Evolutionary conservation across 1,139 yeast species (phyloP), one percentile per base, ranked within the genome.

Genomic region (Schwanniomyces etchellsii): DNA sequence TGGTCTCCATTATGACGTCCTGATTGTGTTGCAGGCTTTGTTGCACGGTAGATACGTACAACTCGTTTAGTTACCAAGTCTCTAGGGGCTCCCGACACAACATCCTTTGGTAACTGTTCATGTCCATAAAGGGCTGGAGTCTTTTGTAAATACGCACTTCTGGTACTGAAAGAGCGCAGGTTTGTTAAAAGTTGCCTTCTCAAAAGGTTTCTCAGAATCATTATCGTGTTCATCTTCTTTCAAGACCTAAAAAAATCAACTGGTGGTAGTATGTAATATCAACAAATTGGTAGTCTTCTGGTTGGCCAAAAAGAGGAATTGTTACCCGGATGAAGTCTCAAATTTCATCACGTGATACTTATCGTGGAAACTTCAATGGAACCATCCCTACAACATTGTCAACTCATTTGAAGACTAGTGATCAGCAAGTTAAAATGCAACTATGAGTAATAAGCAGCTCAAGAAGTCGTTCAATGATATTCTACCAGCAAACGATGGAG

Each of bases 21-120:
- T 26, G 85, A 76, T 60, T 85, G 95, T 20, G 93, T 84, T 26
- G 95, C 93, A 9, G 88, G 71, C 59, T 82, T 81, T 40, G 88
- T 59, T 48, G 81, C 88, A 55, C 80, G 74, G 57, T 67, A 85
- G 49, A 85, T 85, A 55, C 93, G 74, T 5, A 81, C 94, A 18
- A 77, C 70, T 56, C 95, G 72, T 42, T 67, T 63, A 31, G 78
- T 70, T 34, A 72, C 56, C 36, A 81, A 59, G 35, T 77, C 88
- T 31, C 52, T 52, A 29, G 95, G 95, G 3, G 94, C 95, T n/a
- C 95, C 95, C 32, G 84, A 76, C 30, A 81, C 64, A 28, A 78
- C 45, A 54, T 83, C 89, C 43, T 77, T 79, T 33, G 60, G 60
- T 30, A 43, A 39, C 29, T 45, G 43, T 33, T 50, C 43, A 32